Conservation (phyloP, 192 early-diverging fungal genomes). For the Rhizophagus sp. region DNA sequence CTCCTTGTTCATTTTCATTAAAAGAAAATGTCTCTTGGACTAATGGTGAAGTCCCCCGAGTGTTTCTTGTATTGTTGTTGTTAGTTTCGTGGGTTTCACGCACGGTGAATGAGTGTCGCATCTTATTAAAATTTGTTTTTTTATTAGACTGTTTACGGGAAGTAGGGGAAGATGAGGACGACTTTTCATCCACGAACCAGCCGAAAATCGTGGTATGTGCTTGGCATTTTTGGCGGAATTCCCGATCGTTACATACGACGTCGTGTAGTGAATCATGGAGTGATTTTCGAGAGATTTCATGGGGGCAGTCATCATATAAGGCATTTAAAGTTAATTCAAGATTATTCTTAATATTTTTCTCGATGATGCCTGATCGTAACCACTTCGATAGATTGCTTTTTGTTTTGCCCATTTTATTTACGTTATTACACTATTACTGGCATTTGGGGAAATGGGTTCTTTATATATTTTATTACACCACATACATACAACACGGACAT, state of each 20-base stretch:
- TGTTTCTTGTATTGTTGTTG: not conserved
- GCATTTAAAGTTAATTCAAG: constrained; percentile 1
- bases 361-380: constrained; percentile 14
- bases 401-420: no score
- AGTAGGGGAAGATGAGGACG: not conserved
- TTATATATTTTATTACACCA: no score
- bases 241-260: not conserved
- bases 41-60: not conserved
- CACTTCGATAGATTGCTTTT: constrained; percentile 3
- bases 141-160: constrained; percentile 12
- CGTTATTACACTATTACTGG: no score
- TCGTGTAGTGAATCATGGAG: constrained; percentile 19
- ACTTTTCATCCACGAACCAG: constrained; percentile 21
- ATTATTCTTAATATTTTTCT: constrained; percentile 9
- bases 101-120: constrained; percentile 20
- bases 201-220: constrained; percentile 16
- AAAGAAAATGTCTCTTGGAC: constrained; percentile 3
- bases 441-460: no score
- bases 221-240: constrained; percentile 19
- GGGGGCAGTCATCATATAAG: constrained; percentile 2
- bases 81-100: not conserved
- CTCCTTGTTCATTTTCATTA: not conserved
- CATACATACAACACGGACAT: no score
- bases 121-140: constrained; percentile 1
- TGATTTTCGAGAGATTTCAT: not conserved